Conservation (phyloP, 805 yeast species). For the Metschnikowia vanudenii region DNA sequence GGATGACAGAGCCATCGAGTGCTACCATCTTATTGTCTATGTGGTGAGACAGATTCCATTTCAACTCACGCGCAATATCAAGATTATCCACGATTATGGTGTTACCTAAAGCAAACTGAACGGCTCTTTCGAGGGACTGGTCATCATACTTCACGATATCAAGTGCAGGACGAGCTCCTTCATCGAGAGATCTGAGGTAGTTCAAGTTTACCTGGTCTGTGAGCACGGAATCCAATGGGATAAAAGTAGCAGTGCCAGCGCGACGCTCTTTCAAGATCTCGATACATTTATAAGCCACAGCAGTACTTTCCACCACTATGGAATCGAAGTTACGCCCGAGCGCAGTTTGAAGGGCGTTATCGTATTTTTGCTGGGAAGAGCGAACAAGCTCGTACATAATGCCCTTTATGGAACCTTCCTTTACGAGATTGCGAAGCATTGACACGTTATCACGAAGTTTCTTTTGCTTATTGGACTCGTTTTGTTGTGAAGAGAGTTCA, state of each 20-base stretch:
- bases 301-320: slow-evolving; percentile 71
- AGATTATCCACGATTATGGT: slow-evolving; percentile 75
- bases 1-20: slow-evolving; percentile 79
- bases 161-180: slow-evolving; percentile 60
- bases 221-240: slow-evolving; percentile 76
- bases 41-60: slow-evolving; percentile 50
- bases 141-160: slow-evolving; percentile 74
- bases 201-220: slow-evolving; percentile 53
- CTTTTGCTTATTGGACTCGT: slow-evolving; percentile 71
- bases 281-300: slow-evolving; percentile 74
- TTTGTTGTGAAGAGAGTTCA: slow-evolving; percentile 70
- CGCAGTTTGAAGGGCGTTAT: slow-evolving; percentile 69
- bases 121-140: slow-evolving; percentile 65
- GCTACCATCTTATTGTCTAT: slow-evolving; percentile 68
- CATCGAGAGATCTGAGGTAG: slow-evolving; percentile 51
- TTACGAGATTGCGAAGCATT: slow-evolving; percentile 67
- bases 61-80: slow-evolving; percentile 63
- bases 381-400: slow-evolving; percentile 74
- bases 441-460: slow-evolving; percentile 71
- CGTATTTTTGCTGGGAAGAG: slow-evolving; percentile 72
- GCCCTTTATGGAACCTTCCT: slow-evolving; percentile 76
- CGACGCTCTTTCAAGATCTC: slow-evolving; percentile 80
- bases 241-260: slow-evolving; percentile 79
- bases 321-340: slow-evolving; percentile 81
- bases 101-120: slow-evolving; percentile 75